phyloP scores from a whole-genome alignment of 305 asterid genomes.

The Stenogyne calaminthoides region DNA sequence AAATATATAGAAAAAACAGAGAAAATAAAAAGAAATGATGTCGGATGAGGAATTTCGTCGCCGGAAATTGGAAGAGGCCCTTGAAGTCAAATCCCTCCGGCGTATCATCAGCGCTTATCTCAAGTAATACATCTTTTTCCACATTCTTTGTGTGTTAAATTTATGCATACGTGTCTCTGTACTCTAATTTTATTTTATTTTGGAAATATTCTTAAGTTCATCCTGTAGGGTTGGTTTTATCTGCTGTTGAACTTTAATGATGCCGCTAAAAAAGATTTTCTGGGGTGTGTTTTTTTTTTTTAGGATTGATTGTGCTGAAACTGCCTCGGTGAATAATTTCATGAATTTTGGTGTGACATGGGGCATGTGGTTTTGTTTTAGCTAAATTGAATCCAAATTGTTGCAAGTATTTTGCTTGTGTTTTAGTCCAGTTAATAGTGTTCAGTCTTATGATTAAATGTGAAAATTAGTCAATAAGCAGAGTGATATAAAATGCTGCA shows the following conservation, averaged over 20 bases:
- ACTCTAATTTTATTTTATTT: background rate
- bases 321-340: background rate
- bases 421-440: no score
- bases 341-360: background rate
- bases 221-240: background rate
- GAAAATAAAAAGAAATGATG: conserved; percentile 18
- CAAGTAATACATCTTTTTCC: conserved; percentile 51
- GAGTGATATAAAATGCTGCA: background rate
- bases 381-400: conserved; percentile 4
- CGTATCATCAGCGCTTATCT: conserved; percentile 96
- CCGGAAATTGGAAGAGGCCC: conserved; percentile 76
- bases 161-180: background rate
- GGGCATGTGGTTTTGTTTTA: background rate
- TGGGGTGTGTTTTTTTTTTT: background rate
- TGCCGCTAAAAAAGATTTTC: background rate
- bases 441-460: background rate
- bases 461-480: background rate
- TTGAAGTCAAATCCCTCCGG: conserved; percentile 86
- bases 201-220: background rate
- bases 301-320: background rate
- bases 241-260: background rate
- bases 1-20: background rate
- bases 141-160: background rate
- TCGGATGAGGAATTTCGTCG: conserved; percentile 65
- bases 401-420: no score